Percentiles rank a stretch among this genome's conserved stretches.
Evolutionary conservation across 371 early-diverging fungal species (phyloP).

Genomic region (Mortierella sp.): DNA sequence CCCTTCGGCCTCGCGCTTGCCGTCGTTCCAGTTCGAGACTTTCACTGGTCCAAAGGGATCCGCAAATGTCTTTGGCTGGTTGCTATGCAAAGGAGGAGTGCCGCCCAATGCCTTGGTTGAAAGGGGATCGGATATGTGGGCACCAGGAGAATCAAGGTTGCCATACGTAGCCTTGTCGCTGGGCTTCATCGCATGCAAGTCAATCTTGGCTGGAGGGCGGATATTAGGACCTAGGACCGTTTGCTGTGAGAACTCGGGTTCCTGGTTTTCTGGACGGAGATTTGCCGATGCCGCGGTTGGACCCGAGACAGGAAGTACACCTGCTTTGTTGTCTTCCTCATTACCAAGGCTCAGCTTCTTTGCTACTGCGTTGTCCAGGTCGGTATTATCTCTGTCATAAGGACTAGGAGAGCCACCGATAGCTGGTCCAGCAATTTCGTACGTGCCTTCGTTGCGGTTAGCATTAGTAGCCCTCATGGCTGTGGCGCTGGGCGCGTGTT

Average conservation of each 20-base stretch:
- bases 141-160: constrained; percentile 20
- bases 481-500: constrained; percentile 3
- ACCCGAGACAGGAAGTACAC: neutral
- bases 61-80: neutral
- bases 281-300: neutral
- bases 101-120: neutral
- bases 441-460: constrained; percentile 6
- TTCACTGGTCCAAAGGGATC: constrained; percentile 23
- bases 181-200: constrained; percentile 12
- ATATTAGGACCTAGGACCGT: constrained; percentile 4
- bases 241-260: neutral
- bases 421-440: constrained; percentile 19
- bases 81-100: constrained; percentile 1
- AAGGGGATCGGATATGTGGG: constrained; percentile 8
- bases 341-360: constrained; percentile 13
- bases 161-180: constrained; percentile 22
- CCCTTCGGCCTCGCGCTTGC: constrained; percentile 2
- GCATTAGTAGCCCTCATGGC: constrained; percentile 24
- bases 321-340: constrained; percentile 3
- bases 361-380: constrained; percentile 21
- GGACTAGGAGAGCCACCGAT: constrained; percentile 11
- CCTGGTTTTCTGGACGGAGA: neutral
- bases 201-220: constrained; percentile 8
- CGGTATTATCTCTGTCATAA: constrained; percentile 12
- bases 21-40: constrained; percentile 29